These are phyloP conservation scores for Dactylellina parvicollis DNA, from an alignment of 2,329 filamentous ascomycete genomes.

Conservation along the genomic window DNA sequence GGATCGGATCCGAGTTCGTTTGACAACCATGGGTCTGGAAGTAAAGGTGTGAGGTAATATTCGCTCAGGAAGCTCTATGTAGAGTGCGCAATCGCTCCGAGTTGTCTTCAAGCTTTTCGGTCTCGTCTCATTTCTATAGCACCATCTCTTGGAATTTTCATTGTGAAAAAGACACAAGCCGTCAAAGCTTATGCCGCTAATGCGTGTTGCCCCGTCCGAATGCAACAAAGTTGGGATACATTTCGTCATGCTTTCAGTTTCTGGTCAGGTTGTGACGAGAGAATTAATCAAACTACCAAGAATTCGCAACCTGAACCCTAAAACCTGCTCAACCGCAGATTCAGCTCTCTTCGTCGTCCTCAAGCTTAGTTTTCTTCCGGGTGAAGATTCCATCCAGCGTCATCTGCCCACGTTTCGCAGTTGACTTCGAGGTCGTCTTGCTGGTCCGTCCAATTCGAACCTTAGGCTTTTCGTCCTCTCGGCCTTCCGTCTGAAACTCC, in stretches of 20 bases:
- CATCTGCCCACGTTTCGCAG: conserved; percentile 31
- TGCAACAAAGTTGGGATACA: conserved; percentile 48
- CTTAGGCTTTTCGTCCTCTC: neutral
- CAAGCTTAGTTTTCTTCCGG: conserved; percentile 24
- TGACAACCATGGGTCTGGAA: neutral
- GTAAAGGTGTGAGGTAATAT: conserved; percentile 18
- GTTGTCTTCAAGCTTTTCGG: neutral
- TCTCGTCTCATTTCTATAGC: too few relatives aligned
- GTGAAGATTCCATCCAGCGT: conserved; percentile 22
- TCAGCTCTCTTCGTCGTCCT: conserved; percentile 1
- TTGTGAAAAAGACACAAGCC: neutral
- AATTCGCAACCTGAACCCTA: conserved; percentile 9
- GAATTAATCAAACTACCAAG: conserved; percentile 15
- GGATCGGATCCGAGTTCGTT: neutral
- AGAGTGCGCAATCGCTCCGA: neutral
- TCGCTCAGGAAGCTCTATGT: conserved; percentile 10
- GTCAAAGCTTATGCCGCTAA: neutral
- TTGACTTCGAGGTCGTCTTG: neutral
- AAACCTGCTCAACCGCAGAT: conserved; percentile 12
- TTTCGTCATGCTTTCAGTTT: conserved; percentile 27
- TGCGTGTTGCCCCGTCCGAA: conserved; percentile 37
- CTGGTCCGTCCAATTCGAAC: neutral
- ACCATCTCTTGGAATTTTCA: too few relatives aligned
- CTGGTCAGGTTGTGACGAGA: conserved; percentile 5
- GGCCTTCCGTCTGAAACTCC: neutral